These are phyloP conservation scores for Diplotaxis tenuifolia DNA, from an alignment of 345 rosid genomes.

Conservation along the genomic window DNA sequence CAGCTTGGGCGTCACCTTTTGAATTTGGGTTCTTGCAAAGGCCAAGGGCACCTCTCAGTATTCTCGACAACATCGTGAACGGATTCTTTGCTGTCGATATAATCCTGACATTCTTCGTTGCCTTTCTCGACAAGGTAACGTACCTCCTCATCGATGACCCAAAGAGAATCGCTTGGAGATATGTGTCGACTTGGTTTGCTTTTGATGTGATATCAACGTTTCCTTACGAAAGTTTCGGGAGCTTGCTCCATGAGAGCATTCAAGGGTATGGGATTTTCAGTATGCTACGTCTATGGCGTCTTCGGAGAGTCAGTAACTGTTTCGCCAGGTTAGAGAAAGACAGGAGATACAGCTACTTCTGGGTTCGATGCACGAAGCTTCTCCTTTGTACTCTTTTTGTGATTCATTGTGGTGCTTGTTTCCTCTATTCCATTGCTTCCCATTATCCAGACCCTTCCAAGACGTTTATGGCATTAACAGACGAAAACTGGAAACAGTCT, in stretches of 20 bases:
- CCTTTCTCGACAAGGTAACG: conserved; percentile 63
- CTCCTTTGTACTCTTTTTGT: conserved; percentile 71
- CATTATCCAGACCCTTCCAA: conserved; percentile 42
- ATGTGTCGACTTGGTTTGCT: conserved; percentile 51
- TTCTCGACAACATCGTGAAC: conserved; percentile 61
- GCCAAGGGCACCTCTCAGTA: conserved; percentile 48
- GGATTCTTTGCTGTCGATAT: conserved; percentile 69
- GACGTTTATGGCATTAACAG: conserved; percentile 60
- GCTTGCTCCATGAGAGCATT: conserved; percentile 44
- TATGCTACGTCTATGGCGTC: conserved; percentile 94
- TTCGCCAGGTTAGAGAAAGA: conserved; percentile 86
- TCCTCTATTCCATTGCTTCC: conserved; percentile 57
- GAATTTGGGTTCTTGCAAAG: conserved; percentile 64
- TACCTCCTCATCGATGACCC: conserved; percentile 64
- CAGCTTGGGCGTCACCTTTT: conserved; percentile 90
- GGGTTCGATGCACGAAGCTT: conserved; percentile 70
- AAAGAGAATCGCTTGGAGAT: conserved; percentile 60
- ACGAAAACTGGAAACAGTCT: conserved; percentile 39
- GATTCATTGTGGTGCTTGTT: conserved; percentile 73
- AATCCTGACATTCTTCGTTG: conserved; percentile 73
- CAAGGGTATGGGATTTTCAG: conserved; percentile 62
- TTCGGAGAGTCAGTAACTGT: conserved; percentile 62
- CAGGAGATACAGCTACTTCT: conserved; percentile 61
- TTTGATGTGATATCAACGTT: conserved; percentile 69
- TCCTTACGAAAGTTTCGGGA: conserved; percentile 59